These are phyloP conservation scores for Amanita phalloides DNA, from an alignment of 768 basidiomycete genomes.

Conservation along the genomic window DNA sequence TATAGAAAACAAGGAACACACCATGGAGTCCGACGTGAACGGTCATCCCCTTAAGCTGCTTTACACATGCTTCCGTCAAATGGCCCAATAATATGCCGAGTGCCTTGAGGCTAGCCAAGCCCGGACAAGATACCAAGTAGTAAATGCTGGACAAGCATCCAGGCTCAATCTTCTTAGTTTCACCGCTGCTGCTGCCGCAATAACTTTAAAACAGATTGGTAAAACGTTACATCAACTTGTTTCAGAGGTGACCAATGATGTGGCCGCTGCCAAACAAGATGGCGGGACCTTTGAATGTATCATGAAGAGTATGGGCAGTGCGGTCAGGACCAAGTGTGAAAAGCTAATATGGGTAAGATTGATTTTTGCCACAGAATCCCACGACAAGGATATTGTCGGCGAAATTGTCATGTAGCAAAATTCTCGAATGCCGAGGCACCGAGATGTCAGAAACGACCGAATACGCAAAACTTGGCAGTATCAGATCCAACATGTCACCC, in stretches of 20 bases:
- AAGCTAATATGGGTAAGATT: no score
- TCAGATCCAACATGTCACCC: no score
- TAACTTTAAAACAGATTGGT: slow-evolving; percentile 16
- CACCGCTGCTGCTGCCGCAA: no score
- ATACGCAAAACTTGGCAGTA: no score
- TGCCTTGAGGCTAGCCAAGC: slow-evolving; percentile 39
- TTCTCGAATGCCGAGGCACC: no score
- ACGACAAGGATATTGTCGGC: no score
- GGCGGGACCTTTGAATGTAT: no score
- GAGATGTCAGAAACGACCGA: no score
- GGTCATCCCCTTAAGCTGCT: no score
- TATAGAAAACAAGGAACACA: neutral
- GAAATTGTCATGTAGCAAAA: no score
- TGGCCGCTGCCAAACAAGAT: slow-evolving; percentile 21
- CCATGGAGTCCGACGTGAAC: no score
- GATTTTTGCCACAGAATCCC: no score
- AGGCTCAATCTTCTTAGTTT: slow-evolving; percentile 44
- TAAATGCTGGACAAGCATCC: slow-evolving; percentile 54
- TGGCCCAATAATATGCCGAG: slow-evolving; percentile 28
- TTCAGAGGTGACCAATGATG: slow-evolving; percentile 20
- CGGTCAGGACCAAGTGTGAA: slow-evolving; percentile 49
- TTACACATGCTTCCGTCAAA: neutral
- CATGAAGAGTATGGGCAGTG: slow-evolving; percentile 23
- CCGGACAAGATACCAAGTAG: slow-evolving; percentile 18
- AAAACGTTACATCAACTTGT: neutral